Conservation (phyloP, 768 basidiomycete genomes). For the Suillus spraguei region DNA sequence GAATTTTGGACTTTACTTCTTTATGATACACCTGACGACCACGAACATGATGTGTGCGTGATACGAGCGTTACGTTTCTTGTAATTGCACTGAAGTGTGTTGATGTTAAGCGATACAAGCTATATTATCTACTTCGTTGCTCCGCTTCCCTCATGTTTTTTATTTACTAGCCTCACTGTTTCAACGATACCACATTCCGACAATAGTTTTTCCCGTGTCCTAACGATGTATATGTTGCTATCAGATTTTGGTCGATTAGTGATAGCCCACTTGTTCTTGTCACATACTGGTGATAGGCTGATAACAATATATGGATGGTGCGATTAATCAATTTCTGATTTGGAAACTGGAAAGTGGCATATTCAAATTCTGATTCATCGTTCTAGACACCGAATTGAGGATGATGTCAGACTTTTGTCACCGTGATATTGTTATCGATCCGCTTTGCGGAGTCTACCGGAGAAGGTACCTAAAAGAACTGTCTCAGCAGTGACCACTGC, state of each 20-base stretch:
- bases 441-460: not conserved
- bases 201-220: slow-evolving; percentile 16
- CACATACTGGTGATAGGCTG: not conserved
- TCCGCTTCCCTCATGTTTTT: slow-evolving; percentile 20
- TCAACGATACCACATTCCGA: slow-evolving; percentile 33
- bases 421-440: not conserved
- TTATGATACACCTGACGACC: slow-evolving; percentile 26
- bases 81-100: slow-evolving; percentile 28
- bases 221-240: slow-evolving; percentile 6
- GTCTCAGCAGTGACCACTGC: not conserved
- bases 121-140: slow-evolving; percentile 33
- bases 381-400: too few species aligned
- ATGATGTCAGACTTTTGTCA: slow-evolving; percentile 1
- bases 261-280: slow-evolving; percentile 3
- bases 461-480: not conserved
- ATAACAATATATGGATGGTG: not conserved
- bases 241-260: not conserved
- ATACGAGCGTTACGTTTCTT: slow-evolving; percentile 35
- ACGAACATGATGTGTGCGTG: slow-evolving; percentile 27
- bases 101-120: slow-evolving; percentile 27
- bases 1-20: slow-evolving; percentile 11
- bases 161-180: slow-evolving; percentile 21
- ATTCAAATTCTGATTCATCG: too few species aligned
- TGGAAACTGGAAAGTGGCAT: too few species aligned
- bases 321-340: too few species aligned